A percentile compares a stretch with the other conserved stretches of the same genome.
Conservation (phyloP, 257 asterid genomes). For the Gentiana macrophylla region DNA sequence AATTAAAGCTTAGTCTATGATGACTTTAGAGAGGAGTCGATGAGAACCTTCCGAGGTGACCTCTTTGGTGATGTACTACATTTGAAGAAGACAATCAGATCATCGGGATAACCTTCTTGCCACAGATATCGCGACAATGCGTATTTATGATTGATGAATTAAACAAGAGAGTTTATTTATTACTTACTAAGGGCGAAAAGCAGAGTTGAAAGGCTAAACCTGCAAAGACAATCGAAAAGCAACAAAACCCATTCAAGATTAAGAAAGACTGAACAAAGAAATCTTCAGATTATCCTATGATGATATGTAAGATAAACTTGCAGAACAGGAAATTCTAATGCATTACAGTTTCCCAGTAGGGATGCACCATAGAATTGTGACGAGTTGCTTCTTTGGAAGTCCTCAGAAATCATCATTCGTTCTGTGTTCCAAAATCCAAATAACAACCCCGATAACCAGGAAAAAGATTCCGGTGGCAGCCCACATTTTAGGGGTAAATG, state of each 20-base stretch:
- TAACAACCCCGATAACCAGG: conserved; percentile 22
- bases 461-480: conserved; percentile 18
- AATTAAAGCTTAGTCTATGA: too few relatives aligned
- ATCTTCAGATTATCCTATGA: too few relatives aligned
- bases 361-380: conserved; percentile 33
- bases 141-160: neutral
- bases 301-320: too few relatives aligned
- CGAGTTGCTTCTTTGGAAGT: conserved; percentile 28
- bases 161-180: neutral
- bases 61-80: too few relatives aligned
- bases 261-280: too few relatives aligned
- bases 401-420: conserved; percentile 21
- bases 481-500: conserved; percentile 33
- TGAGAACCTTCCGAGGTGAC: too few relatives aligned
- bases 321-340: too few relatives aligned
- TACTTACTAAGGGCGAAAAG: conserved; percentile 35
- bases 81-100: neutral
- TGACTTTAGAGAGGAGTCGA: too few relatives aligned
- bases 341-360: too few relatives aligned
- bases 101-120: neutral
- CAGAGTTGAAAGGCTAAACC: conserved; percentile 31
- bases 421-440: too few relatives aligned
- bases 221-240: neutral
- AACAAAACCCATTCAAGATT: too few relatives aligned
- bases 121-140: neutral